A percentile compares a stretch with the other conserved stretches of the same genome.
phyloP scores from a whole-genome alignment of 306 rosid genomes.

The Geum urbanum region DNA sequence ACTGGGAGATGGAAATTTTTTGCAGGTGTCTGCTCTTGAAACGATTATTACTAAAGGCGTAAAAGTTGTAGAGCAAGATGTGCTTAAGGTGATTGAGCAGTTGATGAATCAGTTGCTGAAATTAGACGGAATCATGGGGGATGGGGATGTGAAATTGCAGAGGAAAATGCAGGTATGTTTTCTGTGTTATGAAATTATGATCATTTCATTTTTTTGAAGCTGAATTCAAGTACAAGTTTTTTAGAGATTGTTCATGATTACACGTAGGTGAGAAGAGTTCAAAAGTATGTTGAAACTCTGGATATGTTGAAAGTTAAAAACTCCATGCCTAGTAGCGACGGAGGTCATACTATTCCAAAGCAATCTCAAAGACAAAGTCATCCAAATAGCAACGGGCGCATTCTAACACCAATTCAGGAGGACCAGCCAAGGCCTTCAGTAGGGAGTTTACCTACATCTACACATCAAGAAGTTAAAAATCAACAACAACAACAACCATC shows the following conservation, averaged over 20 bases:
- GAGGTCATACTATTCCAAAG: conserved; percentile 20
- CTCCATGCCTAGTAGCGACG: conserved; percentile 42
- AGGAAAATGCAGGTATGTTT: conserved; percentile 87
- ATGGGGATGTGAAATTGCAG: conserved; percentile 92
- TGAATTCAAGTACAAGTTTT: neutral
- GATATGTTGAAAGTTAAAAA: conserved; percentile 76
- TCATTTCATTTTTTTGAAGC: neutral
- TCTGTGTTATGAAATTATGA: neutral
- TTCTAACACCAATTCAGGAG: conserved; percentile 47
- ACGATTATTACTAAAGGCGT: conserved; percentile 67
- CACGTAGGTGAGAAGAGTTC: conserved; percentile 86
- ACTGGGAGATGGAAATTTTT: conserved; percentile 25
- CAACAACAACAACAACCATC: conserved; percentile 17
- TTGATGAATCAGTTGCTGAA: conserved; percentile 89
- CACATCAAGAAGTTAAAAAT: conserved; percentile 20
- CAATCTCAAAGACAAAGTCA: conserved; percentile 29
- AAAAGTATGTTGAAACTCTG: conserved; percentile 83
- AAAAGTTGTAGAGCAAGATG: conserved; percentile 70
- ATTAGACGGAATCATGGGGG: conserved; percentile 72
- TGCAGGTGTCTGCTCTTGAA: conserved; percentile 83
- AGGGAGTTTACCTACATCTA: conserved; percentile 27
- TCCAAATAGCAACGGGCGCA: conserved; percentile 51
- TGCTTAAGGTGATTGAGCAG: conserved; percentile 65
- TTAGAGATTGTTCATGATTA: neutral
- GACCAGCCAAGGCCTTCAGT: conserved; percentile 31